Base-by-base conservation (phyloP, 2,329 filamentous ascomycete species). In the Conoideocrella luteorostrata region DNA sequence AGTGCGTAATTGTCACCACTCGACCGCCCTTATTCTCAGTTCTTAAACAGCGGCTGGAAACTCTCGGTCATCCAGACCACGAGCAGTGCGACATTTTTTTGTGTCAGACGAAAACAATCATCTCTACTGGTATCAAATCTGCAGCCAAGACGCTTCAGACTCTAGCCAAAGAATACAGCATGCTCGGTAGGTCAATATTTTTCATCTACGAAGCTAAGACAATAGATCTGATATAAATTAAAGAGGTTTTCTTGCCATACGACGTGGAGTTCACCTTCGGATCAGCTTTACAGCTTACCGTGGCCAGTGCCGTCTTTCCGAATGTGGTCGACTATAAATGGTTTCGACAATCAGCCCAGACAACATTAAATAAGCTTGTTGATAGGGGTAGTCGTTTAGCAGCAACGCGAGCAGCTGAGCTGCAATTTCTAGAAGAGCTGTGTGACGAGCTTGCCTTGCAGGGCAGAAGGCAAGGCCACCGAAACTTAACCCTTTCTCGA, bases 91-190 rank as follows among this genome's bases (percentile, higher is more conserved):
- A 61, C 9, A 57, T 43, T 0, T 62, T 68, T 24, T 47, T 67
- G 0, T 52, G 51, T 3, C 58, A 57, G 2, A 66, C 63, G 1
- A 62, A 57, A 11, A 50, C 61, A 0, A 43, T 69, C 0, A 66
- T 69, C 6, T 62, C 59, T 0, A 65, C 61, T 0, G 63, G 66
- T 4, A 68, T 68, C 18, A 68, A 68, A 26, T 69, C 66, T 0
- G 66, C 66, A 0, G 51, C 55, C 3, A 69, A 68, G 38, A 64
- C 61, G 0, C 50, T 69, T 0, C 61, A 67, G 32, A 67, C 69
- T 1, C 43, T 69, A 1, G 56, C 56, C 0, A 56, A 57, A n/a
- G 63, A 66, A 18, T 57, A 64, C 5, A 57, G 60, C 12, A 50
- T 65, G 0, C 54, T 67, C 0, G 65, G 65, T 67, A 52, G n/a